A percentile compares a stretch with the other conserved stretches of the same genome.
Conservation (phyloP, 2,329 filamentous ascomycete species). For the Penicillium italicum region DNA sequence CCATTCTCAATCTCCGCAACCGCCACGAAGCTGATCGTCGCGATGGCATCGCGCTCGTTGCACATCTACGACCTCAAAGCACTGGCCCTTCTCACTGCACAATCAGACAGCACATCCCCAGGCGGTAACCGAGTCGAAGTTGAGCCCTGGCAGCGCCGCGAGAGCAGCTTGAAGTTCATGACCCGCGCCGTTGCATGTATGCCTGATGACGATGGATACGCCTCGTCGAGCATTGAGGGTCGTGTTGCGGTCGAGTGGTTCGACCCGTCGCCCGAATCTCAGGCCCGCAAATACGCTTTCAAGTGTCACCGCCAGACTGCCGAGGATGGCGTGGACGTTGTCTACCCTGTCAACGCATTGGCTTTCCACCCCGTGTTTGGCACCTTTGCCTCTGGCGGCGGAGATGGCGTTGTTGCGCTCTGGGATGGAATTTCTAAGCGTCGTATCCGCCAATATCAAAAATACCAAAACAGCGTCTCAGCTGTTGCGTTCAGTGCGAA, state of each 20-base stretch:
- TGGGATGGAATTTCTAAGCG: constrained; percentile 93
- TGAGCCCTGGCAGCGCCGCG: constrained; percentile 86
- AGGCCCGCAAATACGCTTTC: constrained; percentile 95
- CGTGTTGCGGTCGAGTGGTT: constrained; percentile 98
- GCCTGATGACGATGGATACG: constrained; percentile 93
- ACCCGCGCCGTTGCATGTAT: constrained; percentile 91
- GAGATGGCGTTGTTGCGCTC: constrained; percentile 84
- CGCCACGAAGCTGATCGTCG: constrained; percentile 83
- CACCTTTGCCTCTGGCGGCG: constrained; percentile 85
- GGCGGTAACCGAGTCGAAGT: constrained; percentile 47
- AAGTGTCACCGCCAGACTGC: constrained; percentile 86
- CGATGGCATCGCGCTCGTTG: constrained; percentile 90
- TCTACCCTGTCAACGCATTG: constrained; percentile 87
- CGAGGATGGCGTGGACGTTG: constrained; percentile 65
- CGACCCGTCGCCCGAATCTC: constrained; percentile 79
- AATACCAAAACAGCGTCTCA: constrained; percentile 73
- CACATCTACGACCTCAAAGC: constrained; percentile 86
- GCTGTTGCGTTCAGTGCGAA: constrained; percentile 73
- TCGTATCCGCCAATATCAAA: constrained; percentile 83
- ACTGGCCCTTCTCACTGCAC: constrained; percentile 54
- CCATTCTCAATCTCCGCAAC: constrained; percentile 80
- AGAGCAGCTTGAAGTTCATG: constrained; percentile 94
- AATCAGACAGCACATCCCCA: constrained; percentile 42
- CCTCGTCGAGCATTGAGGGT: constrained; percentile 87
- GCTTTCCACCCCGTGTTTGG: constrained; percentile 79